These are phyloP conservation scores for Saccharomycopsis lassenensis DNA, from an alignment of 805 yeast genomes.

Conservation along the genomic window DNA sequence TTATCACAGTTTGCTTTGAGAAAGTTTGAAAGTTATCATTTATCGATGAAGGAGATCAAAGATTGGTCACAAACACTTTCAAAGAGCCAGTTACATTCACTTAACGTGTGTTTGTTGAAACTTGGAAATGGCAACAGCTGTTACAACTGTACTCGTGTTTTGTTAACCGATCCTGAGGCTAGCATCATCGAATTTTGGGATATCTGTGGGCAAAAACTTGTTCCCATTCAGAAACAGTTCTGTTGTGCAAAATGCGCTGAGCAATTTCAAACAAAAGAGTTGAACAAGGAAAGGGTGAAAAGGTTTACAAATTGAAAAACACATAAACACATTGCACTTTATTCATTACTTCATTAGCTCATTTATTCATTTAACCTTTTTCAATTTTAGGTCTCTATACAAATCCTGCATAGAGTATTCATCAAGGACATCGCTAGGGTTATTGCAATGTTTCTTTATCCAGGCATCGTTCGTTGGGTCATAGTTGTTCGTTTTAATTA, in stretches of 20 bases:
- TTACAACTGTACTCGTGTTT: constrained; percentile 7
- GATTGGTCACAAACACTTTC: constrained; percentile 10
- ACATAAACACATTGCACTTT: no score
- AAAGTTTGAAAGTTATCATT: constrained; percentile 11
- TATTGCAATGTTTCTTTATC: constrained; percentile 4
- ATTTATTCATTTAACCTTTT: no score
- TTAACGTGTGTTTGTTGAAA: constrained; percentile 7
- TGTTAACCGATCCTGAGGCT: constrained; percentile 6
- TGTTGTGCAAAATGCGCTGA: constrained; percentile 14
- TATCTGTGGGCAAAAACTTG: constrained; percentile 6
- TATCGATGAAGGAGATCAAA: constrained; percentile 13
- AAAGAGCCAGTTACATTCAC: constrained; percentile 8
- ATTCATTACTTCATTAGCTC: no score
- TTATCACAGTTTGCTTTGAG: constrained; percentile 15
- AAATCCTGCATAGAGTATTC: constrained; percentile 17
- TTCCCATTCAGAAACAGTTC: constrained; percentile 16
- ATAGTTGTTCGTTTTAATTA: constrained; percentile 2
- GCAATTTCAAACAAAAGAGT: constrained; percentile 4
- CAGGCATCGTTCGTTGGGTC: background rate
- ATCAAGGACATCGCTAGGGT: constrained; percentile 14
- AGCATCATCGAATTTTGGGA: constrained; percentile 16
- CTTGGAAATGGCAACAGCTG: constrained; percentile 10
- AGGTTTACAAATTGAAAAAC: background rate
- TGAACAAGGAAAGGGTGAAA: background rate
- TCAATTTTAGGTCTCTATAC: constrained; percentile 14